A percentile compares a stretch with the other conserved stretches of the same genome.
phyloP scores from a whole-genome alignment of 129 eudicot species.

The Dittrichia graveolens region DNA sequence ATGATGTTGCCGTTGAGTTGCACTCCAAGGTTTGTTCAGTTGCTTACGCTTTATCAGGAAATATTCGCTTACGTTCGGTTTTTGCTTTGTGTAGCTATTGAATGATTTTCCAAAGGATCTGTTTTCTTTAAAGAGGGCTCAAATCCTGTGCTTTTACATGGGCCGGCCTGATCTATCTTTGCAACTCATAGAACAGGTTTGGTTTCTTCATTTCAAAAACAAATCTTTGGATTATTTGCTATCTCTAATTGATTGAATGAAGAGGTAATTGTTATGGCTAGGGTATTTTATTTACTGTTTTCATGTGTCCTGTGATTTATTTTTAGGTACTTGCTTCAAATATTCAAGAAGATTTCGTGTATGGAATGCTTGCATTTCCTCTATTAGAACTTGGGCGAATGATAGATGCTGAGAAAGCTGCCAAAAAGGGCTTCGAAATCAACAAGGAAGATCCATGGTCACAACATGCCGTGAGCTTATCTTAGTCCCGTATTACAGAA shows the following conservation, averaged over 20 bases:
- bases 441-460: conserved; percentile 86
- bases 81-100: conserved; percentile 46
- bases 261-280: not conserved
- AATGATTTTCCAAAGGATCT: conserved; percentile 82
- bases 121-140: conserved; percentile 81
- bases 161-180: conserved; percentile 84
- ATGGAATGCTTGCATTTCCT: conserved; percentile 96
- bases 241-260: not conserved
- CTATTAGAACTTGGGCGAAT: conserved; percentile 77
- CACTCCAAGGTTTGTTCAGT: conserved; percentile 56
- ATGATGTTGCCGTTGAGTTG: conserved; percentile 66
- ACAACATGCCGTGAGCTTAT: conserved; percentile 82
- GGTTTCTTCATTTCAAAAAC: not conserved
- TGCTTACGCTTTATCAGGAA: not conserved
- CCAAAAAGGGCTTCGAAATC: conserved; percentile 69
- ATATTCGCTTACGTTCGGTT: not conserved
- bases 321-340: conserved; percentile 67
- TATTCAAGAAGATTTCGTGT: conserved; percentile 53
- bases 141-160: conserved; percentile 83
- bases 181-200: conserved; percentile 81
- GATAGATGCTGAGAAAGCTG: conserved; percentile 80
- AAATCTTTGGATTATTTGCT: not conserved
- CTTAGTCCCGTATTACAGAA: not conserved
- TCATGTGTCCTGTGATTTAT: not conserved
- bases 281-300: not conserved